A percentile compares a stretch with the other conserved stretches of the same genome.
Conservation (phyloP, 2,329 filamentous ascomycete species). For the Fusarium euwallaceae region DNA sequence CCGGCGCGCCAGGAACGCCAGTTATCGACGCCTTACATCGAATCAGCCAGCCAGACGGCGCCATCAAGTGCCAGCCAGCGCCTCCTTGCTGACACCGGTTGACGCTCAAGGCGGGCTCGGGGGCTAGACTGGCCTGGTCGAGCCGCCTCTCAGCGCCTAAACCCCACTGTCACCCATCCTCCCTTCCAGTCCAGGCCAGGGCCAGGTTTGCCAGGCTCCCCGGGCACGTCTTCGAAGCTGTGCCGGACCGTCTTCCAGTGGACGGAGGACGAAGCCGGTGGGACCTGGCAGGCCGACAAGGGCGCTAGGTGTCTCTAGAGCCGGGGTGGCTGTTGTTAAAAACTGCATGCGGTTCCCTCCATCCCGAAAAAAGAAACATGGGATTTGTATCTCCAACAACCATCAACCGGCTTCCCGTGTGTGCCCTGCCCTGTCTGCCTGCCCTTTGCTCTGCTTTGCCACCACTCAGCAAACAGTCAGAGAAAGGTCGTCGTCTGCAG, state of each 20-base stretch:
- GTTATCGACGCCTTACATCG: conserved; percentile 13
- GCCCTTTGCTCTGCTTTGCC: conserved; percentile 19
- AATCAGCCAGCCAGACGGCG: conserved; percentile 21
- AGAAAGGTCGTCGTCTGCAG: conserved; percentile 23
- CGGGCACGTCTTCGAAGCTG: conserved; percentile 17
- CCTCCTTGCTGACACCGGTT: conserved; percentile 23
- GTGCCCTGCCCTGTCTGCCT: background rate
- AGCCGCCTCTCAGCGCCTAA: conserved; percentile 36
- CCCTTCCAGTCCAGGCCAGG: background rate
- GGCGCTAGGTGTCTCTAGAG: conserved; percentile 31
- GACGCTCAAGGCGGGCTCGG: conserved; percentile 3
- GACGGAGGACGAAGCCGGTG: conserved; percentile 19
- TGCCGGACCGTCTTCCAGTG: conserved; percentile 11
- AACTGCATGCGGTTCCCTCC: conserved; percentile 41
- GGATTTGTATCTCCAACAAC: conserved; percentile 30
- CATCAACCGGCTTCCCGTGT: conserved; percentile 2
- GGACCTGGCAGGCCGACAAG: conserved; percentile 34
- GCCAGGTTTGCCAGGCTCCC: conserved; percentile 18
- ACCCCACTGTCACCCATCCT: conserved; percentile 28
- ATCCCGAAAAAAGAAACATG: conserved; percentile 42
- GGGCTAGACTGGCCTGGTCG: conserved; percentile 32
- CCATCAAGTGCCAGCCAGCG: conserved; percentile 23
- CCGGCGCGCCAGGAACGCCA: conserved; percentile 21
- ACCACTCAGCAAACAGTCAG: conserved; percentile 25
- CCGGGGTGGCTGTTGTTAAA: conserved; percentile 38